phyloP scores from a whole-genome alignment of 2,329 filamentous ascomycete genomes.

The Alternaria rosae region DNA sequence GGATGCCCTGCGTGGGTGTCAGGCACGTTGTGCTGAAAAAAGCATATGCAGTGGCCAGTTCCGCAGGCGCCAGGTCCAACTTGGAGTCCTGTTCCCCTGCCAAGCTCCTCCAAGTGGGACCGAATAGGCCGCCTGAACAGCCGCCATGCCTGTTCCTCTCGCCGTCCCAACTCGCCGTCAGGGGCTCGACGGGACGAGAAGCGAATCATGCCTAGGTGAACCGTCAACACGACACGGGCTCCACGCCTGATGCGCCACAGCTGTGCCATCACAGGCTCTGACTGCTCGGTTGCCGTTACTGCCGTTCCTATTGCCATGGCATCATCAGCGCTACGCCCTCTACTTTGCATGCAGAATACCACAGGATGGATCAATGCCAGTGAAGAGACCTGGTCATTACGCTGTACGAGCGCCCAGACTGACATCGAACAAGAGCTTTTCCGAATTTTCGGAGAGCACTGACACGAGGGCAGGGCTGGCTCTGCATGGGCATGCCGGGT shows the following conservation, averaged over 20 bases:
- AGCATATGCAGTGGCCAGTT: conserved; percentile 13
- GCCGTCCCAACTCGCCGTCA: conserved; percentile 29
- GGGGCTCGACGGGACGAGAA: conserved; percentile 27
- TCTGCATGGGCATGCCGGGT: conserved; percentile 25
- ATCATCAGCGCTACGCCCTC: background rate
- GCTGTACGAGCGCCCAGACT: conserved; percentile 14
- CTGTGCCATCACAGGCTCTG: background rate
- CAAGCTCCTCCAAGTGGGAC: conserved; percentile 32
- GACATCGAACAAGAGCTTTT: conserved; percentile 13
- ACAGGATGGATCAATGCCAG: background rate
- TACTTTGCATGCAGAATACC: background rate
- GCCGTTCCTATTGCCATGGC: background rate
- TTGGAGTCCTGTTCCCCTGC: conserved; percentile 36
- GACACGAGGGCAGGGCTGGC: conserved; percentile 24
- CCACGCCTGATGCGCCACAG: conserved; percentile 20
- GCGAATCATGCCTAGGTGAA: conserved; percentile 33
- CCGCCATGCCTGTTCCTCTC: conserved; percentile 34
- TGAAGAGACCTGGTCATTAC: background rate
- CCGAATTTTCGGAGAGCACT: conserved; percentile 5
- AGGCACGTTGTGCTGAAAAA: conserved; percentile 6
- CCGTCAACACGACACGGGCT: conserved; percentile 14
- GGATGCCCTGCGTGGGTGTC: conserved; percentile 1
- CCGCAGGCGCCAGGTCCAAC: conserved; percentile 16
- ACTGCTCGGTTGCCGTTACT: background rate
- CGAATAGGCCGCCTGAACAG: conserved; percentile 16